These are phyloP conservation scores for Ramaria rubella DNA, from an alignment of 768 basidiomycete genomes.

Conservation along the genomic window DNA sequence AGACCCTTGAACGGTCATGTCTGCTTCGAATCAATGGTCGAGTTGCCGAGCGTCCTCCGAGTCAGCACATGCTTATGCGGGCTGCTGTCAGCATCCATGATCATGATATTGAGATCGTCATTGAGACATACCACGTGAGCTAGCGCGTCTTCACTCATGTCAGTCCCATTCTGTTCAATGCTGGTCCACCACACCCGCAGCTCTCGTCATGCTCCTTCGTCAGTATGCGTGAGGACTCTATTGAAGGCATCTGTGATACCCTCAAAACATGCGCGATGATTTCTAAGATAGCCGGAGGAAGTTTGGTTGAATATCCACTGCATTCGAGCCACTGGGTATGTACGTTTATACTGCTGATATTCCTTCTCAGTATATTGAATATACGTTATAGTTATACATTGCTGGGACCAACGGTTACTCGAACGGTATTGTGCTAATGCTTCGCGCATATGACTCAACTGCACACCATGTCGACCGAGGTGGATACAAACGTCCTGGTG, in stretches of 20 bases:
- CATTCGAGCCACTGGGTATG: constrained; percentile 95
- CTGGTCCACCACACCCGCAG: constrained; percentile 93
- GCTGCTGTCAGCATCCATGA: constrained; percentile 98
- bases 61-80: constrained; percentile 99
- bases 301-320: constrained; percentile 93
- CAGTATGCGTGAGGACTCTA: constrained; percentile 97
- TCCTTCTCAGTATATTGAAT: neutral
- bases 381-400: constrained; percentile 68
- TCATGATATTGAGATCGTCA: constrained; percentile 73
- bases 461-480: constrained; percentile 99
- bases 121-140: constrained; percentile 96
- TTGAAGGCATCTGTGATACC: constrained; percentile 98
- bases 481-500: constrained; percentile 98
- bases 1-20: constrained; percentile 97
- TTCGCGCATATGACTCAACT: constrained; percentile 94
- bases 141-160: constrained; percentile 98
- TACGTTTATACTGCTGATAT: constrained; percentile 20
- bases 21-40: constrained; percentile 90
- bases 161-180: constrained; percentile 96
- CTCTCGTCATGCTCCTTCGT: constrained; percentile 96
- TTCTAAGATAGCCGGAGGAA: constrained; percentile 97
- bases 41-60: constrained; percentile 92
- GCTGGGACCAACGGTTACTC: constrained; percentile 99
- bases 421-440: constrained; percentile 98
- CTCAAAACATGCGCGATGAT: constrained; percentile 98